Evolutionary conservation across 768 basidiomycete species (phyloP).

Genomic region (Mycena sanguinolenta): DNA sequence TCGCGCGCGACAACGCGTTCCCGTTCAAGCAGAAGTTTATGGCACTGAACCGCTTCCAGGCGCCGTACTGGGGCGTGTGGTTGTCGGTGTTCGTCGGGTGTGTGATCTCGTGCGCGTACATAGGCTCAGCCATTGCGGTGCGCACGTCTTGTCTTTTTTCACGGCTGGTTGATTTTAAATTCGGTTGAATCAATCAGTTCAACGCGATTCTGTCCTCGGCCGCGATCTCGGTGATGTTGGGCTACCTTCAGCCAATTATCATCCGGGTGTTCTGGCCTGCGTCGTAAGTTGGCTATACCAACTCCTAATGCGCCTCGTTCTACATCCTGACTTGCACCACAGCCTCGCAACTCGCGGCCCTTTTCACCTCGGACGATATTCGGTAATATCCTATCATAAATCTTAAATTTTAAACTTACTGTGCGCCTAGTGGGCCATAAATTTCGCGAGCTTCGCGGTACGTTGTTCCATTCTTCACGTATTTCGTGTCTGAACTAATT

Average conservation of each 20-base stretch:
- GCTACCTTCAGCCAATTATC: conserved; percentile 69
- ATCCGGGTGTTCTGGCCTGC: conserved; percentile 71
- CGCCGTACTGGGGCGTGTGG: conserved; percentile 70
- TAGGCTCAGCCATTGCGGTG: conserved; percentile 68
- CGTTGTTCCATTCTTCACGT: conserved; percentile 32
- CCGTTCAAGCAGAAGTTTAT: conserved; percentile 62
- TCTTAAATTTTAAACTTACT: no score
- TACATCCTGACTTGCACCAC: not conserved
- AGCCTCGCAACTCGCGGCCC: conserved; percentile 63
- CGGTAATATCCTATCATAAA: conserved; percentile 32
- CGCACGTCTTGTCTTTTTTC: conserved; percentile 31
- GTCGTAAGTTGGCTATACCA: conserved; percentile 58
- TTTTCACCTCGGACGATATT: conserved; percentile 66
- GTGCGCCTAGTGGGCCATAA: conserved; percentile 54
- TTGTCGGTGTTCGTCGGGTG: conserved; percentile 66
- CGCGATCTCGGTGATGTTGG: conserved; percentile 69
- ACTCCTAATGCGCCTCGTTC: not conserved
- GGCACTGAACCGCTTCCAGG: conserved; percentile 65
- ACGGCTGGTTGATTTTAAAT: not conserved
- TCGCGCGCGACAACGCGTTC: conserved; percentile 67
- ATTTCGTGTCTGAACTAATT: not conserved
- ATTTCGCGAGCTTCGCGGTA: conserved; percentile 61
- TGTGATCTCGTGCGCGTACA: conserved; percentile 69
- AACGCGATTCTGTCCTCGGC: conserved; percentile 70
- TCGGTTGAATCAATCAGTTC: conserved; percentile 49